These are phyloP conservation scores for Murraya paniculata DNA, from an alignment of 345 rosid genomes.

Conservation along the genomic window DNA sequence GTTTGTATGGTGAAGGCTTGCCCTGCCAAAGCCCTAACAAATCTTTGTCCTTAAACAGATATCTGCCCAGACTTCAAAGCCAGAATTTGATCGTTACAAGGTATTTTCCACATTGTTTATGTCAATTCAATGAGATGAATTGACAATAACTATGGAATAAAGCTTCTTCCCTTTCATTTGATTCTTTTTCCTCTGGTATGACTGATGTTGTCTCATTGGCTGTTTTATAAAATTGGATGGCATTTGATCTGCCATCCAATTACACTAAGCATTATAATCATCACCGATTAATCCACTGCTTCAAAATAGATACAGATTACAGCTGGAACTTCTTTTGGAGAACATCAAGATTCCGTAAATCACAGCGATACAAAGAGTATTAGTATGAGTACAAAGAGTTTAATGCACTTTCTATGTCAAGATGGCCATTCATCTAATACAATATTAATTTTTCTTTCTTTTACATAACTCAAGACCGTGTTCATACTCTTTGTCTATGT, in stretches of 20 bases:
- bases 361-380: slow-evolving; percentile 23
- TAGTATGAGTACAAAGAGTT: too few species aligned
- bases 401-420: too few species aligned
- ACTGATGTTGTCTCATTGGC: too few species aligned
- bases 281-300: background rate
- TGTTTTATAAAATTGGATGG: background rate
- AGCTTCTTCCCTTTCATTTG: too few species aligned
- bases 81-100: slow-evolving; percentile 43
- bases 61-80: slow-evolving; percentile 34
- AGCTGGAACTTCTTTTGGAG: slow-evolving; percentile 90
- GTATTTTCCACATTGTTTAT: slow-evolving; percentile 28
- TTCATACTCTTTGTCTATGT: too few species aligned
- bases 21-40: background rate
- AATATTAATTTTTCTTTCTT: too few species aligned
- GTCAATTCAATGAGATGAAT: background rate
- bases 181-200: too few species aligned
- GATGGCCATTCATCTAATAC: too few species aligned
- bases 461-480: too few species aligned
- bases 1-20: background rate
- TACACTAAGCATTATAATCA: background rate
- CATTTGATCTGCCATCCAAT: background rate
- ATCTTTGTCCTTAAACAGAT: slow-evolving; percentile 26
- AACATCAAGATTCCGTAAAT: slow-evolving; percentile 84
- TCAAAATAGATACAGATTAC: slow-evolving; percentile 23
- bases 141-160: too few species aligned